These are phyloP conservation scores for Phaffia rhodozyma DNA, from an alignment of 1,284 basidiomycete species.

Conservation along the genomic window DNA sequence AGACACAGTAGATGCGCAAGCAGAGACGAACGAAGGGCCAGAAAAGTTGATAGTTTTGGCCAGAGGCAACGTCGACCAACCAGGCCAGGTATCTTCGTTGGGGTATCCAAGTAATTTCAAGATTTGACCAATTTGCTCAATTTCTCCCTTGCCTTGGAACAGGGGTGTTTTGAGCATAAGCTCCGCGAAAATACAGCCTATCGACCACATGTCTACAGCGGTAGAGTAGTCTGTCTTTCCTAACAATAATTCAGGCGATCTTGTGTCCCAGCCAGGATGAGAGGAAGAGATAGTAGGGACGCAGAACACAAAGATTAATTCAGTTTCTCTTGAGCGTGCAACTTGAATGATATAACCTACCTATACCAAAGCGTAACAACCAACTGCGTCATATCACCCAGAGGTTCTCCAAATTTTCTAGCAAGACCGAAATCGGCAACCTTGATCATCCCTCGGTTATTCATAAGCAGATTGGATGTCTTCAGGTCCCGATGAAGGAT, in stretches of 20 bases:
- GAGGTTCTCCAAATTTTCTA: constrained; percentile 85
- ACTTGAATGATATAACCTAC: constrained; percentile 41
- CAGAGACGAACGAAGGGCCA: constrained; percentile 40
- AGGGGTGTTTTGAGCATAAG: constrained; percentile 84
- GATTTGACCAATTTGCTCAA: constrained; percentile 80
- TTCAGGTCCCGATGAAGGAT: constrained; percentile 96
- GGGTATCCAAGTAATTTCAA: constrained; percentile 87
- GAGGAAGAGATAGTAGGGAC: not conserved
- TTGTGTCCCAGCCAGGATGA: constrained; percentile 30
- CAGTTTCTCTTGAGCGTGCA: not conserved
- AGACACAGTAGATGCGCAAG: not conserved
- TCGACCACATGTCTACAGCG: constrained; percentile 43
- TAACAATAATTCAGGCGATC: constrained; percentile 88
- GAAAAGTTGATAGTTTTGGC: constrained; percentile 67
- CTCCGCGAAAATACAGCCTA: constrained; percentile 75
- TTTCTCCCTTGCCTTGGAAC: constrained; percentile 89
- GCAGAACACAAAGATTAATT: not conserved
- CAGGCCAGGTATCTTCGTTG: constrained; percentile 74
- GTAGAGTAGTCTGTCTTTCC: constrained; percentile 89
- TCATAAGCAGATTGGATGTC: constrained; percentile 95
- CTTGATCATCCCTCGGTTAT: constrained; percentile 95
- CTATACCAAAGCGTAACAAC: constrained; percentile 99
- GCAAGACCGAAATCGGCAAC: constrained; percentile 98
- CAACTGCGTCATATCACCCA: constrained; percentile 89
- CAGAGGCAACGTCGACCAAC: constrained; percentile 61